These are phyloP conservation scores for Cetradonia linearis DNA, from an alignment of 495 filamentous ascomycete species.

Conservation along the genomic window DNA sequence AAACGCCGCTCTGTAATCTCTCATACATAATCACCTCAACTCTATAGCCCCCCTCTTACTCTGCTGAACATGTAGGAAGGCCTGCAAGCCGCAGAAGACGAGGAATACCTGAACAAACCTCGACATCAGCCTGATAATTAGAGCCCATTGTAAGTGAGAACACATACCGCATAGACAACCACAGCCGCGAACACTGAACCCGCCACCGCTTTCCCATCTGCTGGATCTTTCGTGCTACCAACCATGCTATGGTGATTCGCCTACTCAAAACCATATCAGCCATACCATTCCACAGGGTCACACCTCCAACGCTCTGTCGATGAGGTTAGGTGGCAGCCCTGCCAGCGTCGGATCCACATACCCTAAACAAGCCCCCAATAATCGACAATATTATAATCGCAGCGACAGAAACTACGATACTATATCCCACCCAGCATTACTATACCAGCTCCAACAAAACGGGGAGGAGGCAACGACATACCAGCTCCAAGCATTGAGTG, in stretches of 20 bases:
- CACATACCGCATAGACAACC: slow-evolving; percentile 70
- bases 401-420: slow-evolving; percentile 78
- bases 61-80: slow-evolving; percentile 65
- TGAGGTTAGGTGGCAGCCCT: not conserved
- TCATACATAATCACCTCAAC: slow-evolving; percentile 38
- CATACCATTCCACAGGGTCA: not conserved
- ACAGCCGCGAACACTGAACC: slow-evolving; percentile 76
- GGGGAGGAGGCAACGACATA: slow-evolving; percentile 31
- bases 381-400: slow-evolving; percentile 80
- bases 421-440: slow-evolving; percentile 27
- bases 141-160: not conserved
- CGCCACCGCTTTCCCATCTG: slow-evolving; percentile 66
- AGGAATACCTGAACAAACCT: slow-evolving; percentile 59
- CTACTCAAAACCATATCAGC: slow-evolving; percentile 26
- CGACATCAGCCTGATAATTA: not conserved
- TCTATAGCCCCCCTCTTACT: slow-evolving; percentile 74
- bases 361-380: slow-evolving; percentile 69
- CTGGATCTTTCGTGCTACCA: slow-evolving; percentile 61
- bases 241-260: slow-evolving; percentile 69
- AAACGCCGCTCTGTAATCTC: slow-evolving; percentile 7
- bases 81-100: slow-evolving; percentile 81
- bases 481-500: slow-evolving; percentile 92
- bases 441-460: not conserved
- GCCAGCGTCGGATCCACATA: slow-evolving; percentile 28
- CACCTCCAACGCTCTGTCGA: not conserved